These are phyloP conservation scores for Amanita inopinata DNA, from an alignment of 768 basidiomycete genomes.

Conservation along the genomic window DNA sequence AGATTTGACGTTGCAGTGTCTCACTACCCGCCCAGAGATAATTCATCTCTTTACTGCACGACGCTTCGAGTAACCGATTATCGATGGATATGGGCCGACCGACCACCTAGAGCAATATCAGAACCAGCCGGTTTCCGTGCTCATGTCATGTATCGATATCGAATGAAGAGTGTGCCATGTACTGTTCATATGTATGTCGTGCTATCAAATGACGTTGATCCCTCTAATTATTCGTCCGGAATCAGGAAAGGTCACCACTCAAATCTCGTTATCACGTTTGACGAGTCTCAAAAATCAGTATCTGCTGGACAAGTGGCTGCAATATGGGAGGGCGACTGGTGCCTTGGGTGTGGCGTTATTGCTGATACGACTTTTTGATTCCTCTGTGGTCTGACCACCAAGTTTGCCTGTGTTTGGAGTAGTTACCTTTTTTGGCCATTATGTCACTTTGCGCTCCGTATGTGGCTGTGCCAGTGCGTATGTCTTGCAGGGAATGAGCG, in stretches of 20 bases:
- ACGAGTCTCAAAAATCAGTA: conserved; percentile 54
- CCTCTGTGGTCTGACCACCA: background rate
- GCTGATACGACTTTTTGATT: conserved; percentile 11
- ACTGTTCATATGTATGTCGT: conserved; percentile 36
- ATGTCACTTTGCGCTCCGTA: background rate
- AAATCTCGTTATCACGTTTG: conserved; percentile 32
- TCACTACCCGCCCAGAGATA: conserved; percentile 32
- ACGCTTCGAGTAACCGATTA: conserved; percentile 39
- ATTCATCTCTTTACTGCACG: conserved; percentile 42
- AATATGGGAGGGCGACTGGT: conserved; percentile 67
- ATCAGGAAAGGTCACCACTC: conserved; percentile 9
- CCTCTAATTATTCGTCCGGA: conserved; percentile 4
- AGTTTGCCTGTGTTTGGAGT: background rate
- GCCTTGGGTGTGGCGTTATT: conserved; percentile 78
- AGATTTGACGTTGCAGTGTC: background rate
- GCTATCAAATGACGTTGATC: background rate
- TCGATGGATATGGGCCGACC: conserved; percentile 69
- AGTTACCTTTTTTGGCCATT: background rate
- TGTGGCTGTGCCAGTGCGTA: conserved; percentile 4
- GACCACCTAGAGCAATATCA: conserved; percentile 37
- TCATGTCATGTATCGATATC: conserved; percentile 59
- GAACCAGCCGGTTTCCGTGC: conserved; percentile 35
- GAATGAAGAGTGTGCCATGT: conserved; percentile 48
- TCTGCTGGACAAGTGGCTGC: conserved; percentile 75
- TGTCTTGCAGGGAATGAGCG: conserved; percentile 33